A percentile compares a stretch with the other conserved stretches of the same genome.
Conservation (phyloP, 768 basidiomycete species). For the Boletus reticuloceps region DNA sequence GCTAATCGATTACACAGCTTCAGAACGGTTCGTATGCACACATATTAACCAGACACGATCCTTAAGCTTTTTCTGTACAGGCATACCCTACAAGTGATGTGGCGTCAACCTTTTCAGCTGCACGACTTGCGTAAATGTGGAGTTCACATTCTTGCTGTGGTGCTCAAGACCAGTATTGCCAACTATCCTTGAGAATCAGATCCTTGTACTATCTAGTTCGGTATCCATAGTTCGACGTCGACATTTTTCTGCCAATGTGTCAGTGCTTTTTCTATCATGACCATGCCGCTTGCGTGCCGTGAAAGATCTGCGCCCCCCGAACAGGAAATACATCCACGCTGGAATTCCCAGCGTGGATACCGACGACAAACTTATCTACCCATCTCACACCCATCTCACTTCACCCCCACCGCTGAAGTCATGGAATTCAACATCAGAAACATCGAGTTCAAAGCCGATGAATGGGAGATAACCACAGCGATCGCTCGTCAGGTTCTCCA, state of each 20-base stretch:
- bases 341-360: too few relatives aligned
- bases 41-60: background rate
- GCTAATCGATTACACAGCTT: constrained; percentile 32
- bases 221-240: background rate
- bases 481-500: constrained; percentile 57
- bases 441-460: constrained; percentile 38
- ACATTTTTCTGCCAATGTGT: background rate
- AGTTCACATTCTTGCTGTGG: background rate
- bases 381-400: background rate
- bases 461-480: constrained; percentile 55
- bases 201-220: constrained; percentile 1
- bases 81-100: constrained; percentile 30
- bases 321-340: background rate
- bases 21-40: constrained; percentile 42
- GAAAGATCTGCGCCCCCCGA: constrained; percentile 5
- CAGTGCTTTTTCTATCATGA: background rate
- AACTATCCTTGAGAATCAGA: background rate
- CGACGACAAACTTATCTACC: too few relatives aligned
- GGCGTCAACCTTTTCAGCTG: background rate
- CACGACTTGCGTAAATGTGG: background rate
- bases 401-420: background rate
- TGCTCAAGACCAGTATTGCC: background rate
- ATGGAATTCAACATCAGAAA: constrained; percentile 40
- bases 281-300: background rate
- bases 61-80: constrained; percentile 14